Evolutionary conservation across 495 filamentous ascomycete species (phyloP), one percentile per base, ranked within the genome.

Genomic region (Gamarada debralockiae): DNA sequence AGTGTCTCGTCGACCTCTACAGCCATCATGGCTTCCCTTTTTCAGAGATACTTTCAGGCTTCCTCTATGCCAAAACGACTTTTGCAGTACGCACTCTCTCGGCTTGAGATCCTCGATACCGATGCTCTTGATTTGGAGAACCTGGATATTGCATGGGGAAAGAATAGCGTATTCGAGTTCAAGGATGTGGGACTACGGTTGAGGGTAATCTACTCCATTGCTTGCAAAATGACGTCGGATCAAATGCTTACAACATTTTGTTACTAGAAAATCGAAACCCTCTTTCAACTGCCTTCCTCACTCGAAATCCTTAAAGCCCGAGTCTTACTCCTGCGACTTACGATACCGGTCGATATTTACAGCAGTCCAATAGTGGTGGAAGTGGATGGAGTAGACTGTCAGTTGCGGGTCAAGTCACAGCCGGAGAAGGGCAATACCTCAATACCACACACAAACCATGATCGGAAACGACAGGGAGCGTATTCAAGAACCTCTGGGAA

Each of bases 21-120:
- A 2, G 45, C 43, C 15, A 38, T 31, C 41, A 81, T 81, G 78
- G 75, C 74, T 33, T 70, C 68, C 42, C 84, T 76, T 62, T 86
- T 93, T 64, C 68, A 86, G 63, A 82, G 66, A 37, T 84, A 75
- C 63, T 87, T 93, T 63, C 69, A 87, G 63, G 83, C 86, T 40
- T 89, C 86, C 33, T 85, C 80, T 59, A 82, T 93, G 69, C 86
- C 89, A 69, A 92, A 92, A 74, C 81, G 84, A 60, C 72, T 93
- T 50, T 75, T 96, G 41, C 83, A 86, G 55, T 95, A 90, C 67
- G 88, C 82, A 21, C 70, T 97, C 23, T 86, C 85, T 3, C 82
- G 86, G 50, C 68, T 92, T 36, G 89, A 92, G 48, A 67, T 95
- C 22, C 76, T 97, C 22, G 92, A 97, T 60, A 84, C 84, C 23